Evolutionary conservation across 177 flowering plant species (phyloP).

Genomic region (Vitis hybrid): DNA sequence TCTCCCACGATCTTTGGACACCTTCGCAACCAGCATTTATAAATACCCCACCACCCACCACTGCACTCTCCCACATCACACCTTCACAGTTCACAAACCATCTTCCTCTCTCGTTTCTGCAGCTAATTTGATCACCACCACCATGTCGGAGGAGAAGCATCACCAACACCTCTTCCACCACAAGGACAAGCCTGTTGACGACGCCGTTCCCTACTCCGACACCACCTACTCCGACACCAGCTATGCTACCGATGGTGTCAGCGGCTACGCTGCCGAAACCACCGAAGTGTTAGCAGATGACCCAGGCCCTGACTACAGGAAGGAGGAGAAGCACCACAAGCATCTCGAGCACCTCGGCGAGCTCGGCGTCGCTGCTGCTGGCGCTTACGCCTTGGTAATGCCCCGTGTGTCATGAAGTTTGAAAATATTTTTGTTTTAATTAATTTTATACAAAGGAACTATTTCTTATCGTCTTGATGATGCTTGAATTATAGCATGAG

Average conservation of each 20-base stretch:
- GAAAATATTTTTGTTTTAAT: too few relatives aligned
- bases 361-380: slow-evolving; percentile 48
- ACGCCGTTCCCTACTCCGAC: slow-evolving; percentile 8
- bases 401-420: too few relatives aligned
- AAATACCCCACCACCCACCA: too few relatives aligned
- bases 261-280: slow-evolving; percentile 2
- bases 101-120: background rate
- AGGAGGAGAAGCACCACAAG: slow-evolving; percentile 65
- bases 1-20: too few relatives aligned
- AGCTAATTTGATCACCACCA: background rate
- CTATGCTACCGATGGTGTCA: background rate
- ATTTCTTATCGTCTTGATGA: background rate
- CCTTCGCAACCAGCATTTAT: too few relatives aligned
- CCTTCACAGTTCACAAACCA: background rate
- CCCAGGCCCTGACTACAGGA: slow-evolving; percentile 30
- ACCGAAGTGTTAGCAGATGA: background rate
- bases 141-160: slow-evolving; percentile 51
- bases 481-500: slow-evolving; percentile 36
- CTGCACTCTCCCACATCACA: too few relatives aligned
- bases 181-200: slow-evolving; percentile 35
- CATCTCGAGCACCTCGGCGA: slow-evolving; percentile 48
- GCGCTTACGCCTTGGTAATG: slow-evolving; percentile 51
- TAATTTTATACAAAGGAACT: too few relatives aligned
- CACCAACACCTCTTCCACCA: slow-evolving; percentile 53
- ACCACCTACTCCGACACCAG: slow-evolving; percentile 9